These are phyloP conservation scores for Beauveria medogensis DNA, from an alignment of 2,329 filamentous ascomycete species.

Conservation along the genomic window DNA sequence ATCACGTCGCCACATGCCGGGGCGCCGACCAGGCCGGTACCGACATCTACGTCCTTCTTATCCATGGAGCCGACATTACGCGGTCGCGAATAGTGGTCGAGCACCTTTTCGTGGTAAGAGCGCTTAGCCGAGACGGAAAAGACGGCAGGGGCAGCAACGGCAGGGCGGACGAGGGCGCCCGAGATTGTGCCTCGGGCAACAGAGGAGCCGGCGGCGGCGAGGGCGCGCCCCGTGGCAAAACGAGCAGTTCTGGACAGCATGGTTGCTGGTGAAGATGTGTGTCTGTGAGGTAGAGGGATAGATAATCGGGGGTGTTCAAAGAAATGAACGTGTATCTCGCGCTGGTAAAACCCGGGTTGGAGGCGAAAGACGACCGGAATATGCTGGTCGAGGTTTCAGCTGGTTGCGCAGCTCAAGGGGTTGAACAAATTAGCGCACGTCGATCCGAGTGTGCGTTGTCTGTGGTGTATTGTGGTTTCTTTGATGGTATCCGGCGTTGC, in stretches of 20 bases:
- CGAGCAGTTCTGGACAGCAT: constrained; percentile 42
- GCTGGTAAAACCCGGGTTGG: constrained; percentile 2
- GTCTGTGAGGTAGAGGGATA: background rate
- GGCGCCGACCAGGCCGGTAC: constrained; percentile 83
- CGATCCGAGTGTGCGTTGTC: background rate
- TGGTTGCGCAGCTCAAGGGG: constrained; percentile 8
- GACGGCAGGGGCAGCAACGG: constrained; percentile 32
- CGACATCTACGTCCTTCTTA: constrained; percentile 75
- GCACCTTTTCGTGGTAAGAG: constrained; percentile 46
- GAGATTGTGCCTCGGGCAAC: constrained; percentile 19
- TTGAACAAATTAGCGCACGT: constrained; percentile 3
- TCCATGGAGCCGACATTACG: constrained; percentile 50
- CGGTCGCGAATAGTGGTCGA: constrained; percentile 43
- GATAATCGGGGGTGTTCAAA: constrained; percentile 7
- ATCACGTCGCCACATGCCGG: constrained; percentile 88
- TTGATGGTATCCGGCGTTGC: background rate
- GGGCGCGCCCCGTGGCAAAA: constrained; percentile 34
- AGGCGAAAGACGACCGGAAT: constrained; percentile 9
- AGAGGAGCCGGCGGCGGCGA: constrained; percentile 30
- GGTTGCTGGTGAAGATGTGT: constrained; percentile 16
- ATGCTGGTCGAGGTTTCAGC: constrained; percentile 2
- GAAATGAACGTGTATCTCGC: background rate
- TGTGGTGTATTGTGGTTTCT: background rate
- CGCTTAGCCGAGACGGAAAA: constrained; percentile 34
- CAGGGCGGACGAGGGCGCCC: constrained; percentile 27